Conservation (phyloP, 441 rosid genomes). For the Caryocar brasiliense region DNA sequence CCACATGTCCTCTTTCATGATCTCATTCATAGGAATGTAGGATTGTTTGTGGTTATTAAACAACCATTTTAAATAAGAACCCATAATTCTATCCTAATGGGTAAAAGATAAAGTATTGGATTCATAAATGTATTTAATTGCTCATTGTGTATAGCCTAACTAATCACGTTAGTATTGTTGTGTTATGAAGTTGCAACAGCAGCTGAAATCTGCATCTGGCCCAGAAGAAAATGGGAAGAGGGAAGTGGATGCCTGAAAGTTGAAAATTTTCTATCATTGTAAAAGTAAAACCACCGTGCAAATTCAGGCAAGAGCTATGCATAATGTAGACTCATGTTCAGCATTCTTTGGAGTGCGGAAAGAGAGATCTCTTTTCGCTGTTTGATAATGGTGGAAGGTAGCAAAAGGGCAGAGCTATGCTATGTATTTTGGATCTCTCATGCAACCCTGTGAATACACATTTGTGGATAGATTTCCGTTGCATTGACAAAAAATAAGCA, state of each 20-base stretch:
- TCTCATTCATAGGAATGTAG: background rate
- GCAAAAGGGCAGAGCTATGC: conserved; percentile 1
- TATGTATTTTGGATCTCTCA: conserved; percentile 7
- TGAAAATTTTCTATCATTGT: conserved; percentile 8
- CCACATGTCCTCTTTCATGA: background rate
- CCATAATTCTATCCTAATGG: background rate
- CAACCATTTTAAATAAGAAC: background rate
- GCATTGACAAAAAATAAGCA: conserved; percentile 12
- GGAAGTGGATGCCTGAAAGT: conserved; percentile 28
- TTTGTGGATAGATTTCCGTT: conserved; percentile 7
- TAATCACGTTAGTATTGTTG: no score
- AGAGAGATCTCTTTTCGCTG: conserved; percentile 3
- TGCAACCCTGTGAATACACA: background rate
- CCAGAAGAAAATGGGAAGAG: conserved; percentile 50
- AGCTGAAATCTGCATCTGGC: conserved; percentile 43
- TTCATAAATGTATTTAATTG: no score
- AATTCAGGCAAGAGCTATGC: conserved; percentile 24
- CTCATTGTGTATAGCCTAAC: no score
- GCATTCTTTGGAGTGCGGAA: conserved; percentile 5
- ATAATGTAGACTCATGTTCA: conserved; percentile 16
- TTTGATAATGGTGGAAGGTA: background rate
- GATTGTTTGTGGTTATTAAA: background rate
- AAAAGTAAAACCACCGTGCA: conserved; percentile 16
- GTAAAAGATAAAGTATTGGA: background rate
- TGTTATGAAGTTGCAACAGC: conserved; percentile 65